These are phyloP conservation scores for Aristolochia contorta DNA, from an alignment of 164 flowering plant species.

Conservation along the genomic window DNA sequence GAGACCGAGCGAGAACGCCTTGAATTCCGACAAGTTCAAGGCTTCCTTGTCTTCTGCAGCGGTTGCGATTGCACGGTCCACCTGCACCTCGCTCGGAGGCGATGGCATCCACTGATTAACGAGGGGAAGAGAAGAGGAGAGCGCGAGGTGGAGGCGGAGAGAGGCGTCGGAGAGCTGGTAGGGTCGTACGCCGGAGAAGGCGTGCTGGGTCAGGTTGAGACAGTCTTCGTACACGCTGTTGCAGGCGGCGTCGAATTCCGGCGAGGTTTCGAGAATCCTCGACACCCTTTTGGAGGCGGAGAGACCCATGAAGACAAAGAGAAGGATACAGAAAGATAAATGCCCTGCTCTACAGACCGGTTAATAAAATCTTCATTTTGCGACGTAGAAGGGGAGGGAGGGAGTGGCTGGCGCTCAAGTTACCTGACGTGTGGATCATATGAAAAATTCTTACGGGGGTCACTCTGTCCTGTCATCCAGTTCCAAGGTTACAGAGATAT, in stretches of 20 bases:
- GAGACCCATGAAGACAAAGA: slow-evolving; percentile 12
- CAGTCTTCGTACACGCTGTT: slow-evolving; percentile 38
- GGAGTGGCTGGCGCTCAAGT: too few species aligned
- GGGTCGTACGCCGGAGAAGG: slow-evolving; percentile 54
- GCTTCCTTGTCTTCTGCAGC: slow-evolving; percentile 1
- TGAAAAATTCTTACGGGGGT: too few species aligned
- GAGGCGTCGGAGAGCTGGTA: slow-evolving; percentile 75
- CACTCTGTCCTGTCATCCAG: too few species aligned
- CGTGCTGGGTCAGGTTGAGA: slow-evolving; percentile 53
- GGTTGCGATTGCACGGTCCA: slow-evolving; percentile 41
- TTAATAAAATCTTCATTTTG: too few species aligned
- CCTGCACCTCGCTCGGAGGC: slow-evolving; percentile 47
- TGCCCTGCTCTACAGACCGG: not conserved
- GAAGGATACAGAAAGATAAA: not conserved
- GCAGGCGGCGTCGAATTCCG: slow-evolving; percentile 50
- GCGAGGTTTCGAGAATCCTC: slow-evolving; percentile 24
- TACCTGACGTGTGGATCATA: too few species aligned
- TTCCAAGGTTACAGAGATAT: too few species aligned
- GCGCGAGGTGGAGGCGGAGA: slow-evolving; percentile 40
- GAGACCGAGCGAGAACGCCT: slow-evolving; percentile 44
- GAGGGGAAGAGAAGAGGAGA: slow-evolving; percentile 33
- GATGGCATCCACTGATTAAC: slow-evolving; percentile 49
- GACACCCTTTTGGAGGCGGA: slow-evolving; percentile 44
- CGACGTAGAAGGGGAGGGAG: too few species aligned
- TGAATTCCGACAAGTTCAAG: slow-evolving; percentile 35